Evolutionary conservation across 495 filamentous ascomycete genomes (phyloP), one percentile per base, ranked within the genome.

Genomic region (Aspergillus coremiiformis): DNA sequence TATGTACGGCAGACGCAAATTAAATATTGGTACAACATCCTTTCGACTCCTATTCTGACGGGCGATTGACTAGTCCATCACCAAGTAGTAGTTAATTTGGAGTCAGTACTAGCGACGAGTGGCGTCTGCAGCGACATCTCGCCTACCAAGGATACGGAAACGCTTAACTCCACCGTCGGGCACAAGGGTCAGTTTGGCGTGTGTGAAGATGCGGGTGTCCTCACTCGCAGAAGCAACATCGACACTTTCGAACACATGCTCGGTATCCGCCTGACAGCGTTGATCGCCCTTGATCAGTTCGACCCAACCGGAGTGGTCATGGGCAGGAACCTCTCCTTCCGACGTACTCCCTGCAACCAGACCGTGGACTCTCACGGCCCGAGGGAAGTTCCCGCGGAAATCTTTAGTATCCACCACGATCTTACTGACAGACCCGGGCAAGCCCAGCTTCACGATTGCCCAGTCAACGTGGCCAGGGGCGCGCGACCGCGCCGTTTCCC

Each of bases 81-180:
- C 27, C 12, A 11, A 30, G n/a, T n/a, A 30, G 27, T 46, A n/a
- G 44, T 19, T 11, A n/a, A 7, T 46, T 17, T 17, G 29, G 6
- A 26, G 24, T 32, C 26, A 4, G 14, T 19, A 46, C 17, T 10
- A n/a, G 15, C 24, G 24, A 17, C 44, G 44, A 20, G 44, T 24
- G 4, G 44, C 44, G 29, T 46, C 44, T 22, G 15, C 26, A 17
- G 21, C 39, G 23, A 27, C 53, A 51, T 67, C 71, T 58, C 85
- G 79, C 63, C 80, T 83, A 4, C 86, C 89, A 66, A 88, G 84
- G 11, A 94, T 84, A 46, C 90, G 79, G 52, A 95, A 78, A 42
- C 91, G 73, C 79, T 95, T 95, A 24, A 95, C 86, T 1, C 91
- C 91, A 35, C 91, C 90, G 66, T 96, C 91, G 5, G 91, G 91